Base-by-base conservation (phyloP, 371 early-diverging fungal genomes). In the Encephalitozoon romaleae region DNA sequence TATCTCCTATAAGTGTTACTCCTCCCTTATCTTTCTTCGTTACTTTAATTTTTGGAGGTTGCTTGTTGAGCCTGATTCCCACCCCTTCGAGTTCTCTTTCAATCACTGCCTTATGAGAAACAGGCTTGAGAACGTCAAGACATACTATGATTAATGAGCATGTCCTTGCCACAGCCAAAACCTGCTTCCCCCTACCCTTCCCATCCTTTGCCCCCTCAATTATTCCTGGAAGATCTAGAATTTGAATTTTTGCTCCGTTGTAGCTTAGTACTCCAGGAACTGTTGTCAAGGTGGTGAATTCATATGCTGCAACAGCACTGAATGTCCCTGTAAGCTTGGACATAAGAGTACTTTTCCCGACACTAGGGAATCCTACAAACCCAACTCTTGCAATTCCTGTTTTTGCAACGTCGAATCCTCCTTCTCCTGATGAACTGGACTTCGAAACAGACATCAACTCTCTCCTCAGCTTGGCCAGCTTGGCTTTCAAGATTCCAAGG, bases 131-230 rank as follows among this genome's bases (percentile, higher is more conserved):
- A 25, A 95, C 94, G 86, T 98, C 98, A 78, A 99, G 85, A 88
- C 97, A 94, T 87, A 99, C 94, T 82, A 96, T 88, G 72, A 98
- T 88, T 76, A 98, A 82, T 83, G 94, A 94, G 18, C 96, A 93
- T 3, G 99, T 96, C 71, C 94, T 89, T 15, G 98, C 98, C 2
- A 95, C 94, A 38, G 94, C 93, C 80, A 92, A 88, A 30, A 95
- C 98, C 73, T 87, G 87, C 83, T 92, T 89, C 85, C 99, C 99
- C 85, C 98, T 90, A 83, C 99, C 99, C 83, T 94, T 94, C 72
- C 98, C 98, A 82, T 95, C 94, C 77, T 95, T 90, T 67, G 99
- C 99, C 70, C 98, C 99, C 84, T 96, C 96, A 77, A 99, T 94
- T 87, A 99, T 95, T 70, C 96, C 95, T 4, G 96, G 96, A 41